Evolutionary conservation across 345 rosid genomes (phyloP).

Genomic region (Rhodamnia rubescens): DNA sequence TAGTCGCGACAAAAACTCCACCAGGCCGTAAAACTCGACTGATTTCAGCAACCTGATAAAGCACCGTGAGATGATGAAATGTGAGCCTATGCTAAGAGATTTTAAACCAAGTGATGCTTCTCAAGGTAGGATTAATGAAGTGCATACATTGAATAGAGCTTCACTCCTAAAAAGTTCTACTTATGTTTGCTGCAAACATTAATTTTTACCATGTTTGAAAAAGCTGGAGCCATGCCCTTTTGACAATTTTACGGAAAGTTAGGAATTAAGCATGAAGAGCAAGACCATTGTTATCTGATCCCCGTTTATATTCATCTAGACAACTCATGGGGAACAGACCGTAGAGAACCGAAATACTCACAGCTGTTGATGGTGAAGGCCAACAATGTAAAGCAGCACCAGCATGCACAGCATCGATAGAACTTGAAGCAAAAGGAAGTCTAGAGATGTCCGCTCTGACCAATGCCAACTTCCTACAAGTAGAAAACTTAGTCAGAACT

Average conservation of each 20-base stretch:
- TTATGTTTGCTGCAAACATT: neutral
- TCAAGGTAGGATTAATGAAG: neutral
- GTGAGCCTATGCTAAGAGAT: neutral
- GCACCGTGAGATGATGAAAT: neutral
- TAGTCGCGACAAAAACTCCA: conserved; percentile 80
- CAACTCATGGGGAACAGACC: neutral
- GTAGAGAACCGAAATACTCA: conserved; percentile 15
- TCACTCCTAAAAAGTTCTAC: neutral
- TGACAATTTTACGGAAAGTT: neutral
- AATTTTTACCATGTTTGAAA: neutral
- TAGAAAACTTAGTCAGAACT: neutral
- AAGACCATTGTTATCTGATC: neutral
- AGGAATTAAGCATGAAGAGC: neutral
- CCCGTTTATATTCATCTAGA: neutral
- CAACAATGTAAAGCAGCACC: conserved; percentile 94
- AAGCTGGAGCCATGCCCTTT: neutral
- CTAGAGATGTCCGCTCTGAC: conserved; percentile 88
- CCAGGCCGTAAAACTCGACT: conserved; percentile 80
- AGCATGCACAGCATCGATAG: conserved; percentile 82
- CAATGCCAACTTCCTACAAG: conserved; percentile 50
- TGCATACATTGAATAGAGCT: neutral
- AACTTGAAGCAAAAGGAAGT: conserved; percentile 66
- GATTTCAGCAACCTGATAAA: conserved; percentile 67
- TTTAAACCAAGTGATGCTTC: neutral
- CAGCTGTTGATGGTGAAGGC: conserved; percentile 83